A percentile compares a stretch with the other conserved stretches of the same genome.
Conservation (phyloP, 2,329 filamentous ascomycete species). For the Cercospora berteroae region DNA sequence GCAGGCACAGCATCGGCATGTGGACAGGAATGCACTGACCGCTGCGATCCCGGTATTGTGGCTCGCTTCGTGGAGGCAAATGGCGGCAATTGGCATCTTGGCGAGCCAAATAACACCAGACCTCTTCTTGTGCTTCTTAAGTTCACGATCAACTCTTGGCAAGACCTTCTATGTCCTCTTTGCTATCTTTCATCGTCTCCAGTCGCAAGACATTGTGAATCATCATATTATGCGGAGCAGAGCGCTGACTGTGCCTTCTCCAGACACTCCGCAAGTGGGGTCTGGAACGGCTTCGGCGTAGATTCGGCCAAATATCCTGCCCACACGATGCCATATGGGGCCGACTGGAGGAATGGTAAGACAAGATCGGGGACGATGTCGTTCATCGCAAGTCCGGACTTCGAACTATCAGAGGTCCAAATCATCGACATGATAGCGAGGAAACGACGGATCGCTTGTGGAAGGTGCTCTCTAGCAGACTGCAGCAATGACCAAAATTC, state of each 20-base stretch:
- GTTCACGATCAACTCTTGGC: neutral
- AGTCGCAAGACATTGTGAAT: neutral
- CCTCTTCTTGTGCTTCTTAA: neutral
- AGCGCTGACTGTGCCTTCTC: neutral
- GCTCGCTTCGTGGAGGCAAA: neutral
- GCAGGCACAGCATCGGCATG: constrained; percentile 2
- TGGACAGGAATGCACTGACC: neutral
- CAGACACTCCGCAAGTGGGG: constrained; percentile 5
- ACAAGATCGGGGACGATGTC: neutral
- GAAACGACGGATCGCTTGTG: neutral
- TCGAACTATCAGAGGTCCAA: neutral
- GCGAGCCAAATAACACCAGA: neutral
- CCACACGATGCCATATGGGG: constrained; percentile 11
- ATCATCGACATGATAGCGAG: neutral
- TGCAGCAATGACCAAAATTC: neutral
- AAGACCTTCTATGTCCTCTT: neutral
- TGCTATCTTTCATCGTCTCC: neutral
- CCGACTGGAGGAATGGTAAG: constrained; percentile 13
- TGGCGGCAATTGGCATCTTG: neutral
- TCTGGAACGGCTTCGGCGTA: constrained; percentile 4
- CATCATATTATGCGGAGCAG: neutral
- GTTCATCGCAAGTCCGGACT: neutral
- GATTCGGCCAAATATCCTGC: constrained; percentile 10
- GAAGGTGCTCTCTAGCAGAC: neutral
- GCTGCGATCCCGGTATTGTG: neutral